Conservation (phyloP, 352 stramenopile genomes). For the Hyaloperonospora brassicae region DNA sequence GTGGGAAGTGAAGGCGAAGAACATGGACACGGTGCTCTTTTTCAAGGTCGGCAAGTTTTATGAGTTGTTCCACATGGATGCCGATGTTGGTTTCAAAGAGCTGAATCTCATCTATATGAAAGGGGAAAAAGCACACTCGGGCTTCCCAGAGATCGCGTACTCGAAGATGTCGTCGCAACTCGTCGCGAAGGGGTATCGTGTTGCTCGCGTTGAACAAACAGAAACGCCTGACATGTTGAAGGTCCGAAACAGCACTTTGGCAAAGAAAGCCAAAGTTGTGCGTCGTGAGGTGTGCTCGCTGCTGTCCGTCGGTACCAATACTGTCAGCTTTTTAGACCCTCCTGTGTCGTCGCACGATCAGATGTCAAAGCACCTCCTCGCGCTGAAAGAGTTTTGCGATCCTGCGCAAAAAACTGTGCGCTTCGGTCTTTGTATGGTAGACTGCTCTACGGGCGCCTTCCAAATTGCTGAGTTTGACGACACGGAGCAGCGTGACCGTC, state of each 20-base stretch:
- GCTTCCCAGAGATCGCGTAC: constrained; percentile 98
- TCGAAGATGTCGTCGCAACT: constrained; percentile 93
- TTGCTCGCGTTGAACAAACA: constrained; percentile 98
- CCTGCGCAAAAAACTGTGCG: constrained; percentile 32
- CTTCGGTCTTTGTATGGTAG: constrained; percentile 93
- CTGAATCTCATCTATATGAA: constrained; percentile 99
- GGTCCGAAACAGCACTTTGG: constrained; percentile 77
- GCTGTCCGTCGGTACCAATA: constrained; percentile 93
- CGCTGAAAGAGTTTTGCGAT: constrained; percentile 73
- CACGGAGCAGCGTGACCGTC: constrained; percentile 88
- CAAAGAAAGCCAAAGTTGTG: constrained; percentile 84
- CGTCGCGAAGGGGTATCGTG: constrained; percentile 93
- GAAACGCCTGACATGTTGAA: constrained; percentile 98
- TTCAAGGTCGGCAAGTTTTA: constrained; percentile 99
- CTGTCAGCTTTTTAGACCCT: constrained; percentile 91
- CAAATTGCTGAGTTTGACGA: constrained; percentile 97
- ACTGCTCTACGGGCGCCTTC: constrained; percentile 90
- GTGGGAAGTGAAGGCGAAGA: constrained; percentile 96
- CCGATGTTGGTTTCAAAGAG: constrained; percentile 94
- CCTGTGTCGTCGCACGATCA: constrained; percentile 48
- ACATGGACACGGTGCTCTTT: constrained; percentile 98
- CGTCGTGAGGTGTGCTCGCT: constrained; percentile 93
- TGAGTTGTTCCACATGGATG: constrained; percentile 97
- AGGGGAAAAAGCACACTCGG: constrained; percentile 93
- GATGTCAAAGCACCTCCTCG: constrained; percentile 50